Base-by-base conservation (phyloP, 2,329 filamentous ascomycete species). In the Geosmithia flava region DNA sequence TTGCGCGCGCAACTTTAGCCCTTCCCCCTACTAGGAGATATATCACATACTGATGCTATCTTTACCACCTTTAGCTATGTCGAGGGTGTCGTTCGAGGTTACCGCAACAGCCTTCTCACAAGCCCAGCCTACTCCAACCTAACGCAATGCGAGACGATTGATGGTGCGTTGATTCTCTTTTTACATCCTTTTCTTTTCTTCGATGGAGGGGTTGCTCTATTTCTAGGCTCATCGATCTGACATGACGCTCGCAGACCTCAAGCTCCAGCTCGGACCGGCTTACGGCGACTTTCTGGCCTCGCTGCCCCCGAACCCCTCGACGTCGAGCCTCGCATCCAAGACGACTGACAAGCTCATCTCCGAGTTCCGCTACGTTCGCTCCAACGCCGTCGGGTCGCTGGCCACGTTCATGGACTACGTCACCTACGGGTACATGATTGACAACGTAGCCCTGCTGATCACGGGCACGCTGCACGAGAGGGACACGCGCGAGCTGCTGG, bases 341-440 rank as follows among this genome's bases (percentile, higher is more conserved):
- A 93, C 93, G 48, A 96, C 93, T 59, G 93, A 98, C 65, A 98
- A 98, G 74, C 83, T 98, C 54, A 91, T 98, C 54, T 85, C 90
- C 55, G 93, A 98, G 67, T 98, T 98, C 67, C 84, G 89, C 62
- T 98, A 98, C 66, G 77, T 98, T 44, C 87, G 94, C 57, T 89
- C 90, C 53, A 95, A 98, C 62, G 87, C 91, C 27, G 87, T 87
- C 2, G 93, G 93, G 16, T 87, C 89, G 1, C 80, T 96, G 39
- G 84, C 90, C 53, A 89, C 87, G 63, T 98, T 98, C 67, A 89
- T 98, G 80, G 89, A 97, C 67, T 98, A 95, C 68, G 74, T 98
- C 52, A 98, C 93, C 1, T 98, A 98, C 65, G 91, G 90, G 53
- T 98, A 98, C 75, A 98, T 98, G 93, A 98, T 98, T 68, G 93